Conservation (phyloP, 2,329 filamentous ascomycete species). For the Fusarium globosum region DNA sequence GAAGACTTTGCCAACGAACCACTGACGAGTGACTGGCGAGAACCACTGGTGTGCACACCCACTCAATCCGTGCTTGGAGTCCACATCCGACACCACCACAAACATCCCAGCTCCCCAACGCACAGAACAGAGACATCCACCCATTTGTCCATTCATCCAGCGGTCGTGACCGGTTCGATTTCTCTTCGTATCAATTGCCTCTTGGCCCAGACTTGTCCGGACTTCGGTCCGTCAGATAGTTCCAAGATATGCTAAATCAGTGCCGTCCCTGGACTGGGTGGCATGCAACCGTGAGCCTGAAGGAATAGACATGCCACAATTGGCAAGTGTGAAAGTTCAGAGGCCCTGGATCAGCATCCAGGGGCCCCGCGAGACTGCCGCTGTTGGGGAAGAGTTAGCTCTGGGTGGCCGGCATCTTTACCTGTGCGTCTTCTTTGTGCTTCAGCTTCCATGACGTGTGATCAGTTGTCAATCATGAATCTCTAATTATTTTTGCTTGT, state of each 20-base stretch:
- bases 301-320: slow-evolving; percentile 7
- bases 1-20: slow-evolving; percentile 35
- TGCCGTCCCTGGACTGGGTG: slow-evolving; percentile 23
- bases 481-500: background rate
- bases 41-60: slow-evolving; percentile 36
- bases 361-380: slow-evolving; percentile 34
- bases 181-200: slow-evolving; percentile 23
- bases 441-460: background rate
- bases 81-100: slow-evolving; percentile 42
- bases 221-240: slow-evolving; percentile 21
- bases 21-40: slow-evolving; percentile 33
- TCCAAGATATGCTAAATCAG: slow-evolving; percentile 22
- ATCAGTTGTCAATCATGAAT: background rate
- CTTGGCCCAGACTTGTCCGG: slow-evolving; percentile 30
- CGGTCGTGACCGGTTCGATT: slow-evolving; percentile 16
- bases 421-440: slow-evolving; percentile 3
- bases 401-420: slow-evolving; percentile 6
- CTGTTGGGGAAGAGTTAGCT: slow-evolving; percentile 15
- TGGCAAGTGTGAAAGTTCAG: background rate
- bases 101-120: slow-evolving; percentile 38
- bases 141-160: slow-evolving; percentile 35
- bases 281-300: slow-evolving; percentile 6
- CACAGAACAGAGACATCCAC: slow-evolving; percentile 35
- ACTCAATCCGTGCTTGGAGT: slow-evolving; percentile 28
- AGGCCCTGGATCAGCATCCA: slow-evolving; percentile 19